Evolutionary conservation across 2,329 filamentous ascomycete species (phyloP).

Genomic region (Reticulascus tulasneorum): DNA sequence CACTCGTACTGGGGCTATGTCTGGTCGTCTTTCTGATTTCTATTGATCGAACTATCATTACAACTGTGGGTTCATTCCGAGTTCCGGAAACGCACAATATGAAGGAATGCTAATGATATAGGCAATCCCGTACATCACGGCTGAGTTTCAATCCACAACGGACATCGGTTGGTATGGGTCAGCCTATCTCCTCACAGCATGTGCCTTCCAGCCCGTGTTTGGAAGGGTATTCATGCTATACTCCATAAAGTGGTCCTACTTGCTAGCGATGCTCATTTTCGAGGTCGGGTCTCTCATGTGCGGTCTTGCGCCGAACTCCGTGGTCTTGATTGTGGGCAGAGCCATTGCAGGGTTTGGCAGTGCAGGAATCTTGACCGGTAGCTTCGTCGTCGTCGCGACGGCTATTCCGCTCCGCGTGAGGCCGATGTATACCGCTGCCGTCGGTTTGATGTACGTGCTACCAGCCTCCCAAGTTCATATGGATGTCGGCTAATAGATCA

Average conservation of each 20-base stretch:
- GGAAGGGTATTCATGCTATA: constrained; percentile 33
- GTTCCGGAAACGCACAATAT: not conserved
- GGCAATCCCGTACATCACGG: constrained; percentile 40
- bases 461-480: not conserved
- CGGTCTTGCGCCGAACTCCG: constrained; percentile 7
- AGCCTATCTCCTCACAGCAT: constrained; percentile 31
- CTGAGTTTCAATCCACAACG: constrained; percentile 29
- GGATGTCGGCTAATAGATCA: constrained; percentile 9
- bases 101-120: not conserved
- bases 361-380: constrained; percentile 26
- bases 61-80: constrained; percentile 1
- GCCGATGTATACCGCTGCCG: constrained; percentile 26
- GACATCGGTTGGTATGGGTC: constrained; percentile 46
- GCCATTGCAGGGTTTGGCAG: constrained; percentile 12
- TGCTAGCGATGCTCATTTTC: constrained; percentile 11
- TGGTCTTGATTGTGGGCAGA: constrained; percentile 7
- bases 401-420: constrained; percentile 24
- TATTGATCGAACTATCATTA: constrained; percentile 6
- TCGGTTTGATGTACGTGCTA: constrained; percentile 25
- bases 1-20: constrained; percentile 6
- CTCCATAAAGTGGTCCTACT: constrained; percentile 25
- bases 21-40: constrained; percentile 8
- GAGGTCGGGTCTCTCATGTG: constrained; percentile 7
- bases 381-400: constrained; percentile 27
- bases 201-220: constrained; percentile 16